Conservation (phyloP, 768 basidiomycete species). For the Suillus cothurnatus region DNA sequence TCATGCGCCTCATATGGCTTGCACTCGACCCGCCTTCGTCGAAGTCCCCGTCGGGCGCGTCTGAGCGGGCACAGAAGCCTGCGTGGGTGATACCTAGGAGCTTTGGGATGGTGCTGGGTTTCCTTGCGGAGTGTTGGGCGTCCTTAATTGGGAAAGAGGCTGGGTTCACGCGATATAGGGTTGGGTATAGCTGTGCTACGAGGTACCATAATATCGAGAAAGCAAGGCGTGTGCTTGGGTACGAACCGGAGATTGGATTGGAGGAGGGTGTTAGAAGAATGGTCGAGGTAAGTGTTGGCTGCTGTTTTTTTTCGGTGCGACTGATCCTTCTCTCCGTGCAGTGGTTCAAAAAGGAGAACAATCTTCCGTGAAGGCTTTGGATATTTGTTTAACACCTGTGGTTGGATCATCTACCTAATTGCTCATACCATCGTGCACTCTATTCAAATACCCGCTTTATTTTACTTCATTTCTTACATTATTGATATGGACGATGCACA, state of each 20-base stretch:
- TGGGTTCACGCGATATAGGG: slow-evolving; percentile 83
- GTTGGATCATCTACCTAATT: not conserved
- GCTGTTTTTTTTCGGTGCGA: not conserved
- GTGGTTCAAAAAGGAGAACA: slow-evolving; percentile 35
- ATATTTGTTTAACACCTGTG: not conserved
- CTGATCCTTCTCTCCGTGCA: slow-evolving; percentile 6
- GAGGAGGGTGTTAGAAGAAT: slow-evolving; percentile 84
- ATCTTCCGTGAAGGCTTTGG: slow-evolving; percentile 18
- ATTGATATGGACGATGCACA: not conserved
- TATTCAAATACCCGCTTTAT: not conserved
- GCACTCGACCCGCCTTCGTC: slow-evolving; percentile 53
- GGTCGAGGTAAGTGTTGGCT: slow-evolving; percentile 60
- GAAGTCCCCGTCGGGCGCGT: slow-evolving; percentile 43
- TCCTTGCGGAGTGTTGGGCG: slow-evolving; percentile 70
- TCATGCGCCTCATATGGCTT: slow-evolving; percentile 79
- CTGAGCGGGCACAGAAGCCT: slow-evolving; percentile 38
- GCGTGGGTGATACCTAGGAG: slow-evolving; percentile 55
- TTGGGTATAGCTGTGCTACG: slow-evolving; percentile 75
- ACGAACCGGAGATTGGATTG: slow-evolving; percentile 87
- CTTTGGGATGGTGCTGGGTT: slow-evolving; percentile 73
- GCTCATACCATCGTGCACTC: not conserved
- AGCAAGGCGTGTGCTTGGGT: slow-evolving; percentile 87
- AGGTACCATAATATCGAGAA: slow-evolving; percentile 96
- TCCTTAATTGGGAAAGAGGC: slow-evolving; percentile 78
- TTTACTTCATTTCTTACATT: slow-evolving; percentile 1